These are phyloP conservation scores for Sphagnum magellanicum DNA, from an alignment of 228 moss, liverwort and hornwort species.

Conservation along the genomic window DNA sequence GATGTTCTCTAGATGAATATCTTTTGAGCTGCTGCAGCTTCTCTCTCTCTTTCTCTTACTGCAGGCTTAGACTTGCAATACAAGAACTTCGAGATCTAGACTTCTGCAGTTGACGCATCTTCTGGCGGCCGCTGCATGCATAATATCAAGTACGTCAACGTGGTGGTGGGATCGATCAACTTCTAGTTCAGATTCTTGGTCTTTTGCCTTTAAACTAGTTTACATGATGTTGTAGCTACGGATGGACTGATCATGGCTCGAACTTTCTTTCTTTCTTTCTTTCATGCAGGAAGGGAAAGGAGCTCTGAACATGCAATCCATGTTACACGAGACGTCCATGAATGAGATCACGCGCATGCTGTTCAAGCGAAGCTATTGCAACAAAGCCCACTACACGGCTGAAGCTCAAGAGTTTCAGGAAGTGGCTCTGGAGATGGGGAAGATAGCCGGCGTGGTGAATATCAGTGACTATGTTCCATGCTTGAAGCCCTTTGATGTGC, in stretches of 20 bases:
- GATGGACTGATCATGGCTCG: neutral
- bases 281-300: slow-evolving; percentile 1
- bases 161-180: neutral
- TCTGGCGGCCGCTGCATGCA: neutral
- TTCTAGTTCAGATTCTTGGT: neutral
- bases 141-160: neutral
- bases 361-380: slow-evolving; percentile 17
- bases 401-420: slow-evolving; percentile 14
- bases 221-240: neutral
- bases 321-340: slow-evolving; percentile 1
- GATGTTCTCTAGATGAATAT: neutral
- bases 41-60: too few relatives aligned
- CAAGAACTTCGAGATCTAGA: too few relatives aligned
- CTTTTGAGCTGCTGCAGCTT: neutral
- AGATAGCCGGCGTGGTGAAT: slow-evolving; percentile 10
- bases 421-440: slow-evolving; percentile 1
- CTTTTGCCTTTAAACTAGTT: neutral
- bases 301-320: slow-evolving; percentile 3
- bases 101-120: too few relatives aligned
- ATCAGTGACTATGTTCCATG: slow-evolving; percentile 30
- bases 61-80: too few relatives aligned
- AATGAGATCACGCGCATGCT: slow-evolving; percentile 4
- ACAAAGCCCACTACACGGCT: slow-evolving; percentile 8
- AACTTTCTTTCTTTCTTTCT: neutral
- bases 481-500: slow-evolving; percentile 17